Evolutionary conservation across 768 basidiomycete genomes (phyloP).

Genomic region (Rhizopogon salebrosus): DNA sequence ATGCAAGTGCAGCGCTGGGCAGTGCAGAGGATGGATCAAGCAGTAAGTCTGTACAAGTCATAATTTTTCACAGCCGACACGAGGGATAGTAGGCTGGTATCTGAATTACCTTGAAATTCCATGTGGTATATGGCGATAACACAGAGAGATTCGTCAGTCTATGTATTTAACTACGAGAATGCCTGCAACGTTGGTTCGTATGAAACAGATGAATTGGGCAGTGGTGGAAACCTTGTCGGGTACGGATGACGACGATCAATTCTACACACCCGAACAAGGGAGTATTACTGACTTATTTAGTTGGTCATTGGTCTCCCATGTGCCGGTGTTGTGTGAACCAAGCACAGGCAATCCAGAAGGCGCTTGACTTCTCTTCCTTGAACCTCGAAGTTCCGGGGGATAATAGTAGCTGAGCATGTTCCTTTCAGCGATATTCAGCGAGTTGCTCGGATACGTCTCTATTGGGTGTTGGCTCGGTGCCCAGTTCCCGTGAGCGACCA

Average conservation of each 20-base stretch:
- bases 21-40: constrained; percentile 35
- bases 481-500: constrained; percentile 73
- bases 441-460: constrained; percentile 63
- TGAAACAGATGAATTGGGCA: neutral
- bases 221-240: neutral
- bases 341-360: constrained; percentile 12
- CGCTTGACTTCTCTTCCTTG: constrained; percentile 2
- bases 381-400: neutral
- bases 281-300: too few relatives aligned
- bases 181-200: constrained; percentile 1
- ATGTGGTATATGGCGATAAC: neutral
- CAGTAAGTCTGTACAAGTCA: neutral
- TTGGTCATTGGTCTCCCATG: neutral
- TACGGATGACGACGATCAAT: neutral
- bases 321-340: constrained; percentile 9
- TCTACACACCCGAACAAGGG: too few relatives aligned
- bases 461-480: constrained; percentile 82
- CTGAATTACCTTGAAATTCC: too few relatives aligned
- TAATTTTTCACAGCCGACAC: neutral
- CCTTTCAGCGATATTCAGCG: constrained; percentile 39
- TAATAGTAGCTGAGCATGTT: constrained; percentile 15
- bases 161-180: constrained; percentile 3
- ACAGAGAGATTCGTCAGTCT: too few relatives aligned
- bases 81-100: neutral
- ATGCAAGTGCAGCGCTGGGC: constrained; percentile 33